Evolutionary conservation across 2,329 filamentous ascomycete genomes (phyloP), one percentile per base, ranked within the genome.

Genomic region (Aspergillus phoenicis): DNA sequence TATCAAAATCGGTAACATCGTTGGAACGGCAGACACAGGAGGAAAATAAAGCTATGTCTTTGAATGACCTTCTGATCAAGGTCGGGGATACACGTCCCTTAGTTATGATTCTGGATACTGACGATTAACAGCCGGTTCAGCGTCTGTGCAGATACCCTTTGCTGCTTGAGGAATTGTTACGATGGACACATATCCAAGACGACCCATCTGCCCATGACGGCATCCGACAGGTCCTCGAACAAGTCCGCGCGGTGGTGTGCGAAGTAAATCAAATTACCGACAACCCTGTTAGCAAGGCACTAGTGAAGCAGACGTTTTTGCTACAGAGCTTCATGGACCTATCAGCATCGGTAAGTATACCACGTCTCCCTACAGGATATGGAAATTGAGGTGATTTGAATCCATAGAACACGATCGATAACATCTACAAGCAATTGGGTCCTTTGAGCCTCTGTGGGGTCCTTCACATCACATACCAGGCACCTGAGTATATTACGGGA

Each of bases 11-110:
- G 1, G 77, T 96, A 24, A 85, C 87, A 15, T 89, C 93, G 0
- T 82, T 86, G n/a, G 88, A 89, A 61, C 86, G 83, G 61, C 83
- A 86, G 56, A 81, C 83, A 33, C 83, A 86, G 15, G 83, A 86
- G 58, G 82, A 84, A 30, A 91, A 85, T 69, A 96, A 92, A 71
- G 90, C 91, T 2, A 80, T 96, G 65, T 93, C 90, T 1, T 86
- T 97, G 65, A 87, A 88, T 52, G 95, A 98, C 76, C 82, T 98
- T 5, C 83, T 98, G 58, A 93, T 97, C 67, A 98, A 98, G 85
- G 93, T 91, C 68, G 65, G 51, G 75, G 75, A 52, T 36, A 33
- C 38, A 20, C 45, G 47, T 58, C 22, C 7, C 41, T 52, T 20
- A 17, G 4, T 36, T 45, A 22, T 45, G n/a, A 17, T 36, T 20